Conservation (phyloP, 2,329 filamentous ascomycete species). For the Diaporthe ampelina region DNA sequence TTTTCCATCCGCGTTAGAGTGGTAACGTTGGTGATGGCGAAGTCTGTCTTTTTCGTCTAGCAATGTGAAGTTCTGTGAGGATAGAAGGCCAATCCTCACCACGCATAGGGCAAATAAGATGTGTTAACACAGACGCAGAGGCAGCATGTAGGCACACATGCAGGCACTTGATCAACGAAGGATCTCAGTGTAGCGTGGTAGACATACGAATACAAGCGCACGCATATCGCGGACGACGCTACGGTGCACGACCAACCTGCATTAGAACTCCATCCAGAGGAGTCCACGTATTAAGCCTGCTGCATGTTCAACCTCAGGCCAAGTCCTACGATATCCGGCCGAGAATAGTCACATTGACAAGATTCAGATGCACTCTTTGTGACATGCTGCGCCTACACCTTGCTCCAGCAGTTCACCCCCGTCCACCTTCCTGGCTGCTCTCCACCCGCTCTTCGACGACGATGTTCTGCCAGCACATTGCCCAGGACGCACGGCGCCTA, state of each 20-base stretch:
- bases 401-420: neutral
- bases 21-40: neutral
- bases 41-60: neutral
- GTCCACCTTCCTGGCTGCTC: neutral
- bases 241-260: neutral
- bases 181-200: neutral
- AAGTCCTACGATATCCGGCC: constrained; percentile 10
- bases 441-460: constrained; percentile 2
- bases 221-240: neutral
- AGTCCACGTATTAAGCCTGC: constrained; percentile 3
- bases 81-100: neutral
- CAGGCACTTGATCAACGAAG: neutral
- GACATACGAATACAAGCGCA: neutral
- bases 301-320: neutral
- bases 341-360: neutral
- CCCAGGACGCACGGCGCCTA: neutral
- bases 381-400: constrained; percentile 11
- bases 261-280: neutral
- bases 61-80: neutral
- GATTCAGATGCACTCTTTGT: neutral
- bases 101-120: constrained; percentile 1
- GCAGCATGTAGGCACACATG: constrained; percentile 20
- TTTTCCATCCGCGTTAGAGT: neutral
- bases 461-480: constrained; percentile 27
- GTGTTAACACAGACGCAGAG: constrained; percentile 16